These are phyloP conservation scores for Clathrus columnatus DNA, from an alignment of 768 basidiomycete species.

Conservation along the genomic window DNA sequence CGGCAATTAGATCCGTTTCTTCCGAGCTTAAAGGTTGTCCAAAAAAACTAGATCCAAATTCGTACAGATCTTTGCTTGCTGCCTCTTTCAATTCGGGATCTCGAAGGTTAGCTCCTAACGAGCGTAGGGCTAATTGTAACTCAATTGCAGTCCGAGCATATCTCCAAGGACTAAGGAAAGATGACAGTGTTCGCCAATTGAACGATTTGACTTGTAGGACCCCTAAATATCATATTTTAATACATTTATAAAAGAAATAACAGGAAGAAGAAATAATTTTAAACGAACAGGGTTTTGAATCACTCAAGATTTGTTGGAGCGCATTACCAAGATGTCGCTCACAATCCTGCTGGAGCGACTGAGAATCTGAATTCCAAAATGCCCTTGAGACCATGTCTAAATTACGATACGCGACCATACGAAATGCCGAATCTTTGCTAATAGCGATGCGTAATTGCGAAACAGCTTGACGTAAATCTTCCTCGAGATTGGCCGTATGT, in stretches of 20 bases:
- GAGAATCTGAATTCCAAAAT: constrained; percentile 54
- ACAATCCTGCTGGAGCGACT: constrained; percentile 38
- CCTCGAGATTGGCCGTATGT: constrained; percentile 44
- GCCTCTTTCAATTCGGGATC: constrained; percentile 42
- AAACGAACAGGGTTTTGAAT: constrained; percentile 46
- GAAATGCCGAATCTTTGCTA: constrained; percentile 59
- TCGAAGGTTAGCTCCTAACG: constrained; percentile 59
- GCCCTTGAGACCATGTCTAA: constrained; percentile 60
- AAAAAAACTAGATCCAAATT: constrained; percentile 57
- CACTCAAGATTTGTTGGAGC: constrained; percentile 56
- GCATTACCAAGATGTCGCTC: constrained; percentile 60
- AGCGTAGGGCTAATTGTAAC: constrained; percentile 65
- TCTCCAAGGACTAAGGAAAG: constrained; percentile 74
- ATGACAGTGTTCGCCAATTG: constrained; percentile 54
- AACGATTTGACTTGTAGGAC: constrained; percentile 39
- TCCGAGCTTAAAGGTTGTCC: constrained; percentile 67
- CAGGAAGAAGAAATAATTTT: background rate
- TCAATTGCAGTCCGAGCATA: constrained; percentile 74
- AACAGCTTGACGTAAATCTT: constrained; percentile 39
- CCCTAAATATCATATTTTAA: background rate
- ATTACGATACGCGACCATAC: constrained; percentile 68
- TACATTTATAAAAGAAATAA: background rate
- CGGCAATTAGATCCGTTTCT: constrained; percentile 77
- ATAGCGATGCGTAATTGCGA: constrained; percentile 46
- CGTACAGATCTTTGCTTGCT: constrained; percentile 58